Conservation (phyloP, 1,284 basidiomycete genomes). For the Athelia psychrophila region DNA sequence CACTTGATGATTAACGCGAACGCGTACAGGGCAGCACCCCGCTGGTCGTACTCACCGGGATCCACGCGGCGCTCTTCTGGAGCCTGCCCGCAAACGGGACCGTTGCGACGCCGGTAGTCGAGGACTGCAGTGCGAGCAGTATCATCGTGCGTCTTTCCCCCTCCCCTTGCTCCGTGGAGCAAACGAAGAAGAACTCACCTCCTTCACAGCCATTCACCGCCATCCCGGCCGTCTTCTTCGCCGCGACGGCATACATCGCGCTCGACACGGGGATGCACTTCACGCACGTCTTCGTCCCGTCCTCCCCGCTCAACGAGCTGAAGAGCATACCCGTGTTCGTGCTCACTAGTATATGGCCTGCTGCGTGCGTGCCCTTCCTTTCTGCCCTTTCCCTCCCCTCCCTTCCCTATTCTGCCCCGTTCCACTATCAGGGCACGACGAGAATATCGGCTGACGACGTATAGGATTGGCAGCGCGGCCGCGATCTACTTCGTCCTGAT, state of each 20-base stretch:
- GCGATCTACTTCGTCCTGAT: slow-evolving; percentile 68
- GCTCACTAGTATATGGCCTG: slow-evolving; percentile 85
- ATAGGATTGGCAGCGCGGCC: slow-evolving; percentile 47
- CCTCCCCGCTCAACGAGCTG: slow-evolving; percentile 52
- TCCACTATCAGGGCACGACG: too few species aligned
- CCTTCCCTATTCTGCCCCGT: too few species aligned
- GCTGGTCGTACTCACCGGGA: slow-evolving; percentile 68
- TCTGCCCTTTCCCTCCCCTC: too few species aligned
- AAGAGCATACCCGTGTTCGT: slow-evolving; percentile 73
- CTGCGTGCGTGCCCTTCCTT: slow-evolving; percentile 45
- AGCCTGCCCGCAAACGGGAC: slow-evolving; percentile 73
- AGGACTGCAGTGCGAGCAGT: slow-evolving; percentile 76
- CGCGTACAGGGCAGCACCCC: slow-evolving; percentile 65
- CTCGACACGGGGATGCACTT: slow-evolving; percentile 73
- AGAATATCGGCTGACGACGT: slow-evolving; percentile 1
- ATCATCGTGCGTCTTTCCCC: slow-evolving; percentile 56
- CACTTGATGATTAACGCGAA: too few species aligned
- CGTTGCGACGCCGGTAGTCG: slow-evolving; percentile 79
- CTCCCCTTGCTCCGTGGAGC: too few species aligned
- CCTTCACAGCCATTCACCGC: slow-evolving; percentile 59
- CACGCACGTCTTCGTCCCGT: slow-evolving; percentile 58
- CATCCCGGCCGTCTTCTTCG: slow-evolving; percentile 62
- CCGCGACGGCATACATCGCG: slow-evolving; percentile 71
- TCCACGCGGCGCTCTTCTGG: slow-evolving; percentile 80
- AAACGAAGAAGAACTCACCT: too few species aligned